Percentiles rank a stretch among this genome's conserved stretches.
Conservation (phyloP, 768 basidiomycete species). For the Hypholoma fasciculare region DNA sequence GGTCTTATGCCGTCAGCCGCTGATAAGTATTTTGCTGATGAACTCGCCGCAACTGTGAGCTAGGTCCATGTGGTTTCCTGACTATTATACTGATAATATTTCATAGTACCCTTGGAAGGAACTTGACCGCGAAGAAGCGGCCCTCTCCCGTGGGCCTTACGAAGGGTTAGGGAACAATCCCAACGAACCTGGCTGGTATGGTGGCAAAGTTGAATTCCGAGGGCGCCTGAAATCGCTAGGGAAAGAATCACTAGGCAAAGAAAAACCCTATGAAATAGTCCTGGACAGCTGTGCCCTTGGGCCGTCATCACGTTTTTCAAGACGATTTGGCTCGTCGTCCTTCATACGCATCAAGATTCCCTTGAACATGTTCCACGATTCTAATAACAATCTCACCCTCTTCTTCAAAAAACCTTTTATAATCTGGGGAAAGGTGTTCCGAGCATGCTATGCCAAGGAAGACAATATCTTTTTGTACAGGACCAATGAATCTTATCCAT, state of each 20-base stretch:
- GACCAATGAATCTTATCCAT: slow-evolving; percentile 45
- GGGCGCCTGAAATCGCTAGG: slow-evolving; percentile 27
- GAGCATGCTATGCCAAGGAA: slow-evolving; percentile 64
- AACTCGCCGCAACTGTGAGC: slow-evolving; percentile 24
- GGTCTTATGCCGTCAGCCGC: too few relatives aligned
- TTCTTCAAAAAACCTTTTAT: slow-evolving; percentile 54
- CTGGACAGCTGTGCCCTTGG: slow-evolving; percentile 52
- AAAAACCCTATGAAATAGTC: slow-evolving; percentile 32
- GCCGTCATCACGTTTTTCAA: slow-evolving; percentile 53
- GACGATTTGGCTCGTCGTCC: slow-evolving; percentile 59
- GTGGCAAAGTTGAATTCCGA: slow-evolving; percentile 58
- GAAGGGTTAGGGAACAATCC: slow-evolving; percentile 41
- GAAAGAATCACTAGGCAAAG: slow-evolving; percentile 7
- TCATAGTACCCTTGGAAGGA: slow-evolving; percentile 62
- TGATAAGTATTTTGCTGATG: neutral
- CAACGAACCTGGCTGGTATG: slow-evolving; percentile 49
- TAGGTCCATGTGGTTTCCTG: too few relatives aligned
- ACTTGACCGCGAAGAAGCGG: slow-evolving; percentile 53
- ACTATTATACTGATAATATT: neutral
- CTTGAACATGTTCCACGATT: slow-evolving; percentile 28
- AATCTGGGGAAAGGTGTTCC: slow-evolving; percentile 54
- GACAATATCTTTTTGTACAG: slow-evolving; percentile 53
- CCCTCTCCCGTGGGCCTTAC: slow-evolving; percentile 32
- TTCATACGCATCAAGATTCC: slow-evolving; percentile 53
- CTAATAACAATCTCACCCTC: slow-evolving; percentile 26